A percentile compares a stretch with the other conserved stretches of the same genome.
These are phyloP conservation scores for Oropetium thomaeum DNA, from an alignment of 176 grass and related monocot species.

Conservation along the genomic window DNA sequence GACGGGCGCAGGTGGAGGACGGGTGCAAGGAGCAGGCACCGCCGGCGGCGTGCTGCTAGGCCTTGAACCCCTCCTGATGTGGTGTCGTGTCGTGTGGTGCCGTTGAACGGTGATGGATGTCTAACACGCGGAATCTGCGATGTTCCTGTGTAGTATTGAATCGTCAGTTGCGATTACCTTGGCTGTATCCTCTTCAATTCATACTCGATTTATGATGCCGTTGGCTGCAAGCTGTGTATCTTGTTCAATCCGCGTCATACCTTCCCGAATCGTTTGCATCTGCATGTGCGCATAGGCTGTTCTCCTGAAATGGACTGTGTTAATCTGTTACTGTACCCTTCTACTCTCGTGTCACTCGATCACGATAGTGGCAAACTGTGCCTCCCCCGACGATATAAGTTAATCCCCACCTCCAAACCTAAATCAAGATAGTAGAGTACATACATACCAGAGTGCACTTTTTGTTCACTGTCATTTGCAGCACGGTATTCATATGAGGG, in stretches of 20 bases:
- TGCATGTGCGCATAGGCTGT: not conserved
- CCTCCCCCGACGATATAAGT: too few relatives aligned
- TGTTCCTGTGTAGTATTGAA: not conserved
- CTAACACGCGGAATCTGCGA: not conserved
- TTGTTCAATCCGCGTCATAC: not conserved
- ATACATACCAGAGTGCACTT: too few relatives aligned
- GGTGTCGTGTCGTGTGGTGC: not conserved
- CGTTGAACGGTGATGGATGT: not conserved
- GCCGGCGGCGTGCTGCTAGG: conserved; percentile 26
- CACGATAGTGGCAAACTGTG: too few relatives aligned
- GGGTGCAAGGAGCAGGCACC: not conserved
- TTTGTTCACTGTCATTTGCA: too few relatives aligned
- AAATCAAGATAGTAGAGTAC: too few relatives aligned
- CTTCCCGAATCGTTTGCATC: not conserved
- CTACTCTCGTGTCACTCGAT: too few relatives aligned
- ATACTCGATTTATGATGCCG: not conserved
- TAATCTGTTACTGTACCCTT: too few relatives aligned
- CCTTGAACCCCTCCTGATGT: not conserved
- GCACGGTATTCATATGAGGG: too few relatives aligned
- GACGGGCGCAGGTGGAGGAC: conserved; percentile 27
- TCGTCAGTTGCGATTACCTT: not conserved
- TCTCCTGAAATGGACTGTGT: not conserved
- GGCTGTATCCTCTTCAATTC: not conserved
- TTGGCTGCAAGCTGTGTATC: not conserved
- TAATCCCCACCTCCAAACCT: too few relatives aligned